Evolutionary conservation across 805 yeast genomes (phyloP).

Genomic region (Nakazawaea peltata): DNA sequence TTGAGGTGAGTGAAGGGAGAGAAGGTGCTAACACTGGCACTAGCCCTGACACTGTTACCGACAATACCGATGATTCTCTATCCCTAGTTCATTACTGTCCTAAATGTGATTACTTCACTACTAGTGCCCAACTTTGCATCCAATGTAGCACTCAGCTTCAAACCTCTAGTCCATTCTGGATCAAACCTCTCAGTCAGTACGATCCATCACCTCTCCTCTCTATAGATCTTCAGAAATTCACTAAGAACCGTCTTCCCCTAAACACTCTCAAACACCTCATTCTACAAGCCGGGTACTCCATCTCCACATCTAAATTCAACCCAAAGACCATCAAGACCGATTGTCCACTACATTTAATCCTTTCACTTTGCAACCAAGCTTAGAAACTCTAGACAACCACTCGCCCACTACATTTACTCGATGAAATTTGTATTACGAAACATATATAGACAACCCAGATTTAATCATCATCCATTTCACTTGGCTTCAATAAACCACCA

Average conservation of each 20-base stretch:
- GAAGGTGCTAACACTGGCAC: too few relatives aligned
- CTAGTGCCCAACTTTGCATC: too few relatives aligned
- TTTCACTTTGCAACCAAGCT: too few relatives aligned
- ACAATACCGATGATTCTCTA: background rate
- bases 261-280: background rate
- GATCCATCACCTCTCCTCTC: too few relatives aligned
- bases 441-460: background rate
- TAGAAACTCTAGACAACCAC: too few relatives aligned
- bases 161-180: constrained; percentile 3
- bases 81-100: background rate
- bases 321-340: constrained; percentile 1
- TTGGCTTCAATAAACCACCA: constrained; percentile 92
- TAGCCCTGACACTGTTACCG: background rate
- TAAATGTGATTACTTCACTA: constrained; percentile 5
- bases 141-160: too few relatives aligned
- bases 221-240: too few relatives aligned
- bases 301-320: background rate
- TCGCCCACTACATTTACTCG: too few relatives aligned
- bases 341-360: too few relatives aligned
- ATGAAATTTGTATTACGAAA: too few relatives aligned
- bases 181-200: background rate
- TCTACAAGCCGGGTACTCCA: background rate
- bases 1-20: too few relatives aligned
- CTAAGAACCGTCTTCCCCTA: too few relatives aligned
- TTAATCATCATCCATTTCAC: constrained; percentile 78